These are phyloP conservation scores for Cucumis sativus DNA, from an alignment of 306 rosid genomes.

Conservation along the genomic window Cucumber_9930_V3 NC_026656.2:12368501-12369000, in stretches of 20 bases:
- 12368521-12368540: slow-evolving; percentile 1
- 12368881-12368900: slow-evolving; percentile 16
- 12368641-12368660: not conserved
- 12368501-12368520: slow-evolving; percentile 12
- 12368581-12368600: not conserved
- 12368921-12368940: slow-evolving; percentile 31
- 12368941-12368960: slow-evolving; percentile 7
- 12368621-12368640: not conserved
- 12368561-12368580: not conserved
- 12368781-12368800: not conserved
- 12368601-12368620: not conserved
- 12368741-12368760: not conserved
- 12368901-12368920: slow-evolving; percentile 25
- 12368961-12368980: not conserved
- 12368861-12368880: slow-evolving; percentile 23
- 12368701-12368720: not conserved
- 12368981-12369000: not conserved
- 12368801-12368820: slow-evolving; percentile 23
- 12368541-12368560: not conserved
- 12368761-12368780: not conserved
- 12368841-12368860: slow-evolving; percentile 30
- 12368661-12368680: not conserved
- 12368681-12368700: not conserved
- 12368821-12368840: slow-evolving; percentile 22
- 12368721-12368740: not conserved